Evolutionary conservation across 2,329 filamentous ascomycete species (phyloP), one percentile per base, ranked within the genome.

Genomic region (Beauveria brongniartii): DNA sequence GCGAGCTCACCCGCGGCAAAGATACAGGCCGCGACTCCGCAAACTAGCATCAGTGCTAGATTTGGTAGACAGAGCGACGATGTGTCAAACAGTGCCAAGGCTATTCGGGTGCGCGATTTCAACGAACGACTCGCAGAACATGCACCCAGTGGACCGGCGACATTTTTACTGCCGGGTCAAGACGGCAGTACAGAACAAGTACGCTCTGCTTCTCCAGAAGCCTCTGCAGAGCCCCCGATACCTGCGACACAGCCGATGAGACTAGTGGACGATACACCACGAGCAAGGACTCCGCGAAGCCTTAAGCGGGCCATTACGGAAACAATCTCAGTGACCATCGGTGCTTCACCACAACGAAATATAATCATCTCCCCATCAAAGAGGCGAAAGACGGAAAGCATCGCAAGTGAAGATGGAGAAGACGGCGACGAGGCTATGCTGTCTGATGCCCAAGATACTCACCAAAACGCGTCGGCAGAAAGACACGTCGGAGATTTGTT

Each of bases 111-210:
- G n/a, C 65, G 66, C 30, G 70, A 73, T 64, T 75, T 77, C 55
- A 74, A 73, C 50, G 69, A 71, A 24, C 69, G 70, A 26, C 64
- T 77, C 20, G 67, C 69, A 34, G 68, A 72, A 69, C 43, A 63
- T 61, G 57, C 34, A 5, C 22, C 48, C n/a, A 26, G 18, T 20
- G 18, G 20, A 14, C n/a, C 8, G 14, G 2, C 20, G 16, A n/a
- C 20, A 22, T 20, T 30, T 2, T 3, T 30, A 1, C 26, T 37
- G 14, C 18, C 24, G 3, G 20, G 2, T 0, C 24, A 26, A 16
- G 52, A 46, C 2, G 44, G 16, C 10, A 14, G 9, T 40, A 14
- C 28, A 3, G 37, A 24, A 46, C 24, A 20, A 20, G 5, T 7
- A 28, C 41, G n/a, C 3, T 34, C 43, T 5, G 20, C 16, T 28